Conservation (phyloP, 1,284 basidiomycete species). For the Apiotrichum laibachii region DNA sequence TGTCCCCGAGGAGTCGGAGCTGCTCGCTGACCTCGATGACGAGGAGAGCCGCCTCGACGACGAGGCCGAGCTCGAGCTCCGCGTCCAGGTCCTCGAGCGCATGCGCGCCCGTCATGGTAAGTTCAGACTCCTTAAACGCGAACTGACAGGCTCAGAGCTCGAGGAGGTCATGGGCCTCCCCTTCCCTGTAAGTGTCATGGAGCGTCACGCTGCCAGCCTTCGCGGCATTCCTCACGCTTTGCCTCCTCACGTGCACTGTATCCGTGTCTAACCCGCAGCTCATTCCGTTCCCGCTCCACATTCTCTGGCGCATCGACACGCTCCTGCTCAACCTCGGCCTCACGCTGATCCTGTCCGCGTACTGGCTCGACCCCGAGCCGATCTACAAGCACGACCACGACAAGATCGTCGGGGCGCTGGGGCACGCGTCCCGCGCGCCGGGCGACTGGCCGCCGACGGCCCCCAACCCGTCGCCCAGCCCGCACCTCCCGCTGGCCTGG, state of each 20-base stretch:
- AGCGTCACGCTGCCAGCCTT: too few species aligned
- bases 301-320: slow-evolving; percentile 51
- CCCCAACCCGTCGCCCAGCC: slow-evolving; percentile 30
- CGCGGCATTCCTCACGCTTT: too few species aligned
- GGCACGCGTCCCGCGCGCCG: background rate
- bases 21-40: slow-evolving; percentile 17
- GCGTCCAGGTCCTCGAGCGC: slow-evolving; percentile 46
- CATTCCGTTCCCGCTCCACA: slow-evolving; percentile 48
- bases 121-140: slow-evolving; percentile 2
- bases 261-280: slow-evolving; percentile 25
- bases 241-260: too few species aligned
- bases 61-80: slow-evolving; percentile 44
- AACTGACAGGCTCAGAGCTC: slow-evolving; percentile 31
- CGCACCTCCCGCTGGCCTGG: slow-evolving; percentile 34
- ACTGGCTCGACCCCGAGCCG: slow-evolving; percentile 47
- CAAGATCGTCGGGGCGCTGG: too few species aligned
- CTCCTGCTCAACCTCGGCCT: slow-evolving; percentile 52
- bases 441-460: slow-evolving; percentile 16
- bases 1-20: slow-evolving; percentile 18
- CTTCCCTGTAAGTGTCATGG: slow-evolving; percentile 38
- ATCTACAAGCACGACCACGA: slow-evolving; percentile 36
- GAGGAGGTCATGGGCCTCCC: slow-evolving; percentile 48
- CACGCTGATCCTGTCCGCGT: slow-evolving; percentile 49
- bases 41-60: slow-evolving; percentile 24
- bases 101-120: slow-evolving; percentile 44